Base-by-base conservation (phyloP, 371 early-diverging fungal genomes). In the Haplosporangium sp. region DNA sequence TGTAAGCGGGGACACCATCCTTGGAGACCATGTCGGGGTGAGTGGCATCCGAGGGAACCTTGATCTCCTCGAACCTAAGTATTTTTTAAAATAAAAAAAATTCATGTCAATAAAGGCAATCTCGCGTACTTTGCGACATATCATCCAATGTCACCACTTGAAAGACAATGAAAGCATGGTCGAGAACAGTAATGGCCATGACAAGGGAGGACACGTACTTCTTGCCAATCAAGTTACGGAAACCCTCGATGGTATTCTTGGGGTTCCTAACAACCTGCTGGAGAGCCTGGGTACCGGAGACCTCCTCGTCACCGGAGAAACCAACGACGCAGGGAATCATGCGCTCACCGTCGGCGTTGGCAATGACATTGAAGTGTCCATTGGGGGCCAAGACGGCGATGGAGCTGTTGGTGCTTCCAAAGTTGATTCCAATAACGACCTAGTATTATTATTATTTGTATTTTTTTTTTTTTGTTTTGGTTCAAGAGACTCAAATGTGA, bases 261-360 rank as follows among this genome's bases (percentile, higher is more conserved):
- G 95, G 90, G 82, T 97, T 94, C 80, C 94, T 90, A 69, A 96
- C 90, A 67, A 90, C 90, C 85, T 96, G 97, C 80, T 90, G 88
- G 77, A 94, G 91, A 79, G 98, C 98, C 82, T 95, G 96, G 56
- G 95, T 92, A 69, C 98, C 98, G 65, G 91, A 90, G 70, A 95
- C 86, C 94, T 95, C 94, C 80, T 97, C 97, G 59, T 92, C 91
- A 56, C 91, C 93, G n/a, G 93, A 90, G 89, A 95, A 96, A 72
- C 96, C 95, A 61, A 97, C 92, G 81, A 90, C 93, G 55, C 95
- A 91, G 55, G 98, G 95, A 73, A 96, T 96, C 84, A 94, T 92
- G 79, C 97, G 89, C 83, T 97, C 97, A 85, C 98, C 98, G 82
- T 98, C 98, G 82, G 95, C 96, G 86, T 98, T 97, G 74, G 98